phyloP scores from a whole-genome alignment of 441 rosid genomes.

The Iberis amara region DNA sequence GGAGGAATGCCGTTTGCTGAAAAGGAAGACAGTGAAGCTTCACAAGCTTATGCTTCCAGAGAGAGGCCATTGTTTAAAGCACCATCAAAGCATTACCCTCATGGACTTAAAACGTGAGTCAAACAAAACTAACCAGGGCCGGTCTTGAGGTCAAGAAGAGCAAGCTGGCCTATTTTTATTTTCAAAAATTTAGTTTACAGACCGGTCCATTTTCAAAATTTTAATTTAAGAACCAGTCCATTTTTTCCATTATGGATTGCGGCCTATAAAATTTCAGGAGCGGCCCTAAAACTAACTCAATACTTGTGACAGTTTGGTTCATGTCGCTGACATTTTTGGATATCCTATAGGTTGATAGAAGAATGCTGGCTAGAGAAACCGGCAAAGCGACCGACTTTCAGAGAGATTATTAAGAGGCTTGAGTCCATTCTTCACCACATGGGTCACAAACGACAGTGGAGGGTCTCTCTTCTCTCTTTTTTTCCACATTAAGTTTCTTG shows the following conservation, averaged over 20 bases:
- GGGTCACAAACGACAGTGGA: slow-evolving; percentile 66
- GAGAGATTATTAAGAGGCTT: slow-evolving; percentile 57
- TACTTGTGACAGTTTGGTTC: too few species aligned
- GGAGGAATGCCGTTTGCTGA: slow-evolving; percentile 66
- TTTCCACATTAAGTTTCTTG: background rate
- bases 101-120: slow-evolving; percentile 78
- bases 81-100: slow-evolving; percentile 63
- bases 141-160: too few species aligned
- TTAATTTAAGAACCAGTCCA: too few species aligned
- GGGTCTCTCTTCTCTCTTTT: slow-evolving; percentile 41
- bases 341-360: slow-evolving; percentile 63
- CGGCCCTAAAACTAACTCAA: too few species aligned
- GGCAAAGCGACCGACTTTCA: slow-evolving; percentile 70
- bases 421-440: slow-evolving; percentile 49
- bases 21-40: slow-evolving; percentile 62
- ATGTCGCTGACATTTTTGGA: slow-evolving; percentile 1
- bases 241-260: too few species aligned
- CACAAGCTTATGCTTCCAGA: slow-evolving; percentile 42
- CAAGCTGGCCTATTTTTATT: too few species aligned
- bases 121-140: too few species aligned
- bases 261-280: too few species aligned
- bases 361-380: slow-evolving; percentile 90
- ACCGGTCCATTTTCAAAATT: too few species aligned
- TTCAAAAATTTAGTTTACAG: too few species aligned
- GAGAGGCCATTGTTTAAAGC: slow-evolving; percentile 69